Evolutionary conservation across 768 basidiomycete species (phyloP).

Genomic region (Chalciporus pseudorubinellus): DNA sequence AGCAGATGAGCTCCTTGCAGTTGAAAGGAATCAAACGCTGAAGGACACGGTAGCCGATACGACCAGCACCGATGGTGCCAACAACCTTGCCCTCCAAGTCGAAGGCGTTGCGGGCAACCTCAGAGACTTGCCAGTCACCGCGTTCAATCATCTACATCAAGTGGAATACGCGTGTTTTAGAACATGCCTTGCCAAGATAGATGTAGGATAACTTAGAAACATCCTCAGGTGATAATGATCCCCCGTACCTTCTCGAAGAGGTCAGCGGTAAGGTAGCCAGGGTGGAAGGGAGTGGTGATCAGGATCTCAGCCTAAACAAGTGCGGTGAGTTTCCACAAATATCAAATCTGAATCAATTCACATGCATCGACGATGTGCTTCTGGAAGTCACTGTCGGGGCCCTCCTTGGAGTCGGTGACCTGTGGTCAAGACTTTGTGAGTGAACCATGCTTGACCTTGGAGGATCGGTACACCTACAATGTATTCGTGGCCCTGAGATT

Average conservation of each 20-base stretch:
- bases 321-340: conserved; percentile 12
- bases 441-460: background rate
- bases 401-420: conserved; percentile 84
- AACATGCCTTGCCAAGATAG: background rate
- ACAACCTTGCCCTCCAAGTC: conserved; percentile 91
- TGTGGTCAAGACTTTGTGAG: conserved; percentile 25
- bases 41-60: conserved; percentile 86
- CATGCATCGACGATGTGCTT: conserved; percentile 78
- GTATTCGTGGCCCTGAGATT: conserved; percentile 70
- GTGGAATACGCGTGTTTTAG: background rate
- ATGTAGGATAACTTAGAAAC: background rate
- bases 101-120: conserved; percentile 77
- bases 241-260: conserved; percentile 59
- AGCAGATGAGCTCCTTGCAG: conserved; percentile 89
- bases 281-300: conserved; percentile 86
- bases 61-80: conserved; percentile 81
- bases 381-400: conserved; percentile 75
- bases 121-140: conserved; percentile 86
- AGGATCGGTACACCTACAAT: conserved; percentile 43
- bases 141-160: conserved; percentile 65
- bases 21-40: conserved; percentile 80
- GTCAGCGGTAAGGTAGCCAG: conserved; percentile 76
- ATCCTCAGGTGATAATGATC: background rate
- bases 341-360: conserved; percentile 5
- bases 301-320: conserved; percentile 64